Percentiles rank a stretch among this genome's conserved stretches.
Evolutionary conservation across 2,329 filamentous ascomycete genomes (phyloP).

Genomic region (Emergomyces pasteurianus): DNA sequence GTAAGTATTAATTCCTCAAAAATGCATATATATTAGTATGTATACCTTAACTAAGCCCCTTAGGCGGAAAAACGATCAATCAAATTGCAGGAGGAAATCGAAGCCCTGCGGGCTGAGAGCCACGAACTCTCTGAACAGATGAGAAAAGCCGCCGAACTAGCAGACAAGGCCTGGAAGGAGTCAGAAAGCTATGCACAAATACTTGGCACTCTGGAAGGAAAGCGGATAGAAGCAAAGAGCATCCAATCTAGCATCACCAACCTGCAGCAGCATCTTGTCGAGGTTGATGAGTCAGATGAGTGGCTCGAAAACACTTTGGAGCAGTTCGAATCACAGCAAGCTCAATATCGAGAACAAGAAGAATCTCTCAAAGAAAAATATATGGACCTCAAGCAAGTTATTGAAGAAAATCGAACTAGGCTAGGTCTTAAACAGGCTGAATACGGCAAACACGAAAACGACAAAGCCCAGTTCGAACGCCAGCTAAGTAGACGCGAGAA

Average conservation of each 20-base stretch:
- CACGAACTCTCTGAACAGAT: conserved; percentile 42
- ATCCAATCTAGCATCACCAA: conserved; percentile 59
- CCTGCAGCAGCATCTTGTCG: conserved; percentile 59
- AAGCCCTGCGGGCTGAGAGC: conserved; percentile 49
- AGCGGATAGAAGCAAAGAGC: conserved; percentile 60
- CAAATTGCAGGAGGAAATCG: conserved; percentile 51
- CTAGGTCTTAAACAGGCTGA: conserved; percentile 32
- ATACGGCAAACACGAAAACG: conserved; percentile 64
- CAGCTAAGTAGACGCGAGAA: conserved; percentile 60
- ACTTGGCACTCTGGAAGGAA: conserved; percentile 62
- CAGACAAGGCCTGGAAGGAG: conserved; percentile 57
- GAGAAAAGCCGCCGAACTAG: conserved; percentile 35
- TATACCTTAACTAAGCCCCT: neutral
- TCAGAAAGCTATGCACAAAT: conserved; percentile 64
- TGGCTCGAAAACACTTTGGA: conserved; percentile 59
- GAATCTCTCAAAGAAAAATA: conserved; percentile 54
- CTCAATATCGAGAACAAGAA: conserved; percentile 51
- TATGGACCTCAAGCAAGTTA: conserved; percentile 44
- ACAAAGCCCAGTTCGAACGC: conserved; percentile 76
- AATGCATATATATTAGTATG: neutral
- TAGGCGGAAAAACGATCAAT: conserved; percentile 51
- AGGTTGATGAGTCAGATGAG: conserved; percentile 66
- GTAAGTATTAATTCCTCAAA: conserved; percentile 21
- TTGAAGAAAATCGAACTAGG: conserved; percentile 35
- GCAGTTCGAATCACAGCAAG: conserved; percentile 66